Conservation (phyloP, 129 eudicot species). For the Centrapalus pauciflorus region DNA sequence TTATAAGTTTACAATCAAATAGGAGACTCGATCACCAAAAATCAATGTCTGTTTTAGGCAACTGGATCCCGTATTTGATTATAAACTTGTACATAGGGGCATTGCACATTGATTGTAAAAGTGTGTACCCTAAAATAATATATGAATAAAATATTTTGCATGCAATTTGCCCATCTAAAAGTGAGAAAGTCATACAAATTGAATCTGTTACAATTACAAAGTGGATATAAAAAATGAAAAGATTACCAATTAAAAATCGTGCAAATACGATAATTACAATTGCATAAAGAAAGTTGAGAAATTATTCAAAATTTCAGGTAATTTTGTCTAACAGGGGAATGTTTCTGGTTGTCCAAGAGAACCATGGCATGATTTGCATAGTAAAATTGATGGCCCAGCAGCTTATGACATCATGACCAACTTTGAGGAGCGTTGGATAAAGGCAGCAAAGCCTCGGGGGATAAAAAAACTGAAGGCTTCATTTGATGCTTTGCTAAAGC, state of each 20-base stretch:
- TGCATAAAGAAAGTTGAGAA: neutral
- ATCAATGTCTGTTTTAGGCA: no score
- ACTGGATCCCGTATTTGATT: no score
- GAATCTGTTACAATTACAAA: no score
- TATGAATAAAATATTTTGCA: no score
- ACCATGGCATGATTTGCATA: slow-evolving; percentile 98
- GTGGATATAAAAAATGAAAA: neutral
- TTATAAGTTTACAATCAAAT: no score
- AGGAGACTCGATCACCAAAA: no score
- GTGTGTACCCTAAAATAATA: no score
- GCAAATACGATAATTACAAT: neutral
- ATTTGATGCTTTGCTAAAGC: slow-evolving; percentile 53
- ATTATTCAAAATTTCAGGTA: slow-evolving; percentile 9
- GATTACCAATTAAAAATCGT: neutral
- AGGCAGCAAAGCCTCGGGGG: slow-evolving; percentile 83
- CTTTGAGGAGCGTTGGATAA: slow-evolving; percentile 84
- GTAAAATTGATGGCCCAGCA: slow-evolving; percentile 88
- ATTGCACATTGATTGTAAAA: no score
- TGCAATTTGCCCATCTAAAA: no score
- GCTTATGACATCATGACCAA: slow-evolving; percentile 82
- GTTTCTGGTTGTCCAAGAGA: slow-evolving; percentile 86
- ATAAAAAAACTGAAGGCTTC: slow-evolving; percentile 56
- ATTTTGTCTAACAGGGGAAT: slow-evolving; percentile 47
- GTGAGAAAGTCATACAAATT: no score
- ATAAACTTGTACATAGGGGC: no score